These are phyloP conservation scores for Ophiostoma piceae DNA, from an alignment of 2,329 filamentous ascomycete genomes.

Conservation along the genomic window DNA sequence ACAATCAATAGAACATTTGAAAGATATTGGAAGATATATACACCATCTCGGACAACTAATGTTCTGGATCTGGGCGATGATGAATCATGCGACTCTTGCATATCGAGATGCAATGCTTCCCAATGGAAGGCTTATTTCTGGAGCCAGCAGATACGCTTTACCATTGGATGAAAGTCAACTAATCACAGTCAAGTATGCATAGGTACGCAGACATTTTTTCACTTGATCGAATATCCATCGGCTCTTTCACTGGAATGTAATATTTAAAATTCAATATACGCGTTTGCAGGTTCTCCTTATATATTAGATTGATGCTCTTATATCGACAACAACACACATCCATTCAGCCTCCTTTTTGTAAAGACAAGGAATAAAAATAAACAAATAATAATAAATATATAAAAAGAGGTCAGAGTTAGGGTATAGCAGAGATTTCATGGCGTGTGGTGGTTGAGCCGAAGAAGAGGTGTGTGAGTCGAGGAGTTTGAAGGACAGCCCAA, in stretches of 20 bases:
- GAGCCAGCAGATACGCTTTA: not conserved
- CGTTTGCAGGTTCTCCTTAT: not conserved
- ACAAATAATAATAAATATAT: slow-evolving; percentile 6
- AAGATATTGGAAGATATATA: not conserved
- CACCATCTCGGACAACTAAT: not conserved
- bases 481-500: not conserved
- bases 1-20: not conserved
- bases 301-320: not conserved
- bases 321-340: not conserved
- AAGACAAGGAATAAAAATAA: not conserved
- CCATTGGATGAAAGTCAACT: not conserved
- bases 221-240: not conserved
- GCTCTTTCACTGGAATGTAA: not conserved
- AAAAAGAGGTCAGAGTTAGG: not conserved
- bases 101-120: not conserved
- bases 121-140: not conserved
- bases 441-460: not conserved
- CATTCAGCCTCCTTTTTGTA: not conserved
- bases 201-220: not conserved
- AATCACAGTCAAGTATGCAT: not conserved
- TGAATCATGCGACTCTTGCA: slow-evolving; percentile 2
- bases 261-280: not conserved
- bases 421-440: slow-evolving; percentile 11
- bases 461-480: not conserved
- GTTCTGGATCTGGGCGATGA: not conserved